phyloP scores from a whole-genome alignment of 2,329 filamentous ascomycete genomes.

The Dothistroma pini region DNA sequence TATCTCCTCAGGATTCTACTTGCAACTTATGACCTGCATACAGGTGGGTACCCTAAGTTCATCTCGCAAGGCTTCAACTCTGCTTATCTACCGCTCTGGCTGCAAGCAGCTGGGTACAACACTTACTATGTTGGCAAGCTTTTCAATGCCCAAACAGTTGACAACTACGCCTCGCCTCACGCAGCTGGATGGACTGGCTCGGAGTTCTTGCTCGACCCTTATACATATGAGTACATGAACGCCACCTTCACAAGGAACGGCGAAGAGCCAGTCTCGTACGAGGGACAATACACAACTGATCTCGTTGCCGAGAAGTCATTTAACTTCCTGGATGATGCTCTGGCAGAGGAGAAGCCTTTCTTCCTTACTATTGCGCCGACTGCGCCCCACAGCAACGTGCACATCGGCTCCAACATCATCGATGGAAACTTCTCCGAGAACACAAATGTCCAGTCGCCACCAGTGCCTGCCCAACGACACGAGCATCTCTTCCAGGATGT shows the following conservation, averaged over 20 bases:
- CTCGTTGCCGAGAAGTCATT: conserved; percentile 57
- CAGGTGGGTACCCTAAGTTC: conserved; percentile 63
- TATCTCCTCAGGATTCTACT: neutral
- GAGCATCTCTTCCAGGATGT: conserved; percentile 58
- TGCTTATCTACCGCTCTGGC: conserved; percentile 66
- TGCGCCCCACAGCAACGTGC: conserved; percentile 61
- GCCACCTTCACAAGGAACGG: conserved; percentile 60
- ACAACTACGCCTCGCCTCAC: conserved; percentile 59
- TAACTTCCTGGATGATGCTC: conserved; percentile 59
- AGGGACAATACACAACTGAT: conserved; percentile 56
- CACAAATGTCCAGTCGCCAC: conserved; percentile 39
- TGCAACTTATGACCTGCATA: neutral
- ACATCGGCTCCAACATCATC: conserved; percentile 28
- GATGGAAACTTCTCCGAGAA: conserved; percentile 33
- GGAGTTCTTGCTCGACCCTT: conserved; percentile 51
- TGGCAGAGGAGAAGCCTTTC: conserved; percentile 56
- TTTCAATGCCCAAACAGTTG: conserved; percentile 60
- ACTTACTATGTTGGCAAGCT: conserved; percentile 73
- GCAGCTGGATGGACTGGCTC: conserved; percentile 59
- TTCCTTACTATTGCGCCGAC: conserved; percentile 65
- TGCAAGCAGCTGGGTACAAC: conserved; percentile 65
- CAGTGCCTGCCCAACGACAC: conserved; percentile 59
- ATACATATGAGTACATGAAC: conserved; percentile 66
- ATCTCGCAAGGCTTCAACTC: conserved; percentile 62
- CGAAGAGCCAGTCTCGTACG: conserved; percentile 53